A percentile compares a stretch with the other conserved stretches of the same genome.
These are phyloP conservation scores for Rhynchosporium agropyri DNA, from an alignment of 2,329 filamentous ascomycete genomes.

Conservation along the genomic window DNA sequence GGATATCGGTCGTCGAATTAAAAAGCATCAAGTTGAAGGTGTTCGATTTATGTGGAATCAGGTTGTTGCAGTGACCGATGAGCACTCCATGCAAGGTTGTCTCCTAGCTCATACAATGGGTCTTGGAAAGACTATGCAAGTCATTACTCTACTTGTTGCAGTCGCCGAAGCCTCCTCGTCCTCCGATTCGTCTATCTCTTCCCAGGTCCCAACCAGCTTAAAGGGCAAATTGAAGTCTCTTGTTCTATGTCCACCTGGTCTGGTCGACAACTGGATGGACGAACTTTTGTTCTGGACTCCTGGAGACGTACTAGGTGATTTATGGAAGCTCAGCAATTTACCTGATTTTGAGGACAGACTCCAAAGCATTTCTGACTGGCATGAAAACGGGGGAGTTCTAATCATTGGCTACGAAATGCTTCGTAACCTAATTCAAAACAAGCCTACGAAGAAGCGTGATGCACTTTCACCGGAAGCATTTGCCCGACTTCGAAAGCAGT, in stretches of 20 bases:
- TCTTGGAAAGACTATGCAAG: constrained; percentile 36
- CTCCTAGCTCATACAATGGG: constrained; percentile 76
- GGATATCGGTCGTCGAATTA: constrained; percentile 66
- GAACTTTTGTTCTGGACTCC: constrained; percentile 75
- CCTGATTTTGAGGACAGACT: constrained; percentile 45
- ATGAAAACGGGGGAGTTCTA: constrained; percentile 68
- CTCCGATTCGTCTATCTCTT: constrained; percentile 54
- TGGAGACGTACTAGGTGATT: constrained; percentile 53
- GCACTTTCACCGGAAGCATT: constrained; percentile 45
- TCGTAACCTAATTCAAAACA: constrained; percentile 48
- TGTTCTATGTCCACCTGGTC: constrained; percentile 72
- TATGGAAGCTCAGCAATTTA: constrained; percentile 57
- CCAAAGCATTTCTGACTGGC: constrained; percentile 60
- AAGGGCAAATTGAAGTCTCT: constrained; percentile 63
- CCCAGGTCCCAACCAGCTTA: constrained; percentile 70
- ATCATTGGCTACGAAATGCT: constrained; percentile 77
- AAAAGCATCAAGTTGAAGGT: constrained; percentile 78
- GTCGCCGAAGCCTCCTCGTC: constrained; percentile 69
- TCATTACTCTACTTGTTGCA: constrained; percentile 77
- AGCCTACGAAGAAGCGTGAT: constrained; percentile 34
- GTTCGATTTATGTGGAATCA: constrained; percentile 90
- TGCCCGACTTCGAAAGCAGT: constrained; percentile 47
- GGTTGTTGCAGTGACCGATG: constrained; percentile 57
- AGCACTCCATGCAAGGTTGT: constrained; percentile 68
- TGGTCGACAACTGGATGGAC: constrained; percentile 82